Evolutionary conservation across 768 basidiomycete genomes (phyloP).

Genomic region (Cyclocybe cylindracea): DNA sequence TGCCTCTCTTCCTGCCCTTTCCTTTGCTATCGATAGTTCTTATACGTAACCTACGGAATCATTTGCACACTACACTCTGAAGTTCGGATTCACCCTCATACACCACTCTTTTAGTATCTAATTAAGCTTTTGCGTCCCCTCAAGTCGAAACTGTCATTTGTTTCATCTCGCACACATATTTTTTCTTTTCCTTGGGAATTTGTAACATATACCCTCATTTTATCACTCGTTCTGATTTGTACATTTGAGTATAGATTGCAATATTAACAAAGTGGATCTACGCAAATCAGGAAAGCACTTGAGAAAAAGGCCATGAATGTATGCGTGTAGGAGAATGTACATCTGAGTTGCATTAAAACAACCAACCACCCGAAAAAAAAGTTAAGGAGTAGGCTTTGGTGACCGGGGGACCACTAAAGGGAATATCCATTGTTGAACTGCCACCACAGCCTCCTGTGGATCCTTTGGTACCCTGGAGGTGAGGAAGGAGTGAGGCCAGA

Average conservation of each 20-base stretch:
- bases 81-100: background rate
- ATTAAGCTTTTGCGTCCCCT: background rate
- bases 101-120: constrained; percentile 2
- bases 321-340: background rate
- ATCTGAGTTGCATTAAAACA: background rate
- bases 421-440: constrained; percentile 83
- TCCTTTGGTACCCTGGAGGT: constrained; percentile 66
- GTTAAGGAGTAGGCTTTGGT: constrained; percentile 10
- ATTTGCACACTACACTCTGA: background rate
- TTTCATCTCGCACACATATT: constrained; percentile 13
- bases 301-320: constrained; percentile 11
- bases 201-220: constrained; percentile 28
- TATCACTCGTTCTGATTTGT: constrained; percentile 23
- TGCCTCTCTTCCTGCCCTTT: background rate
- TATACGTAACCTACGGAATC: constrained; percentile 12
- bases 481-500: constrained; percentile 8
- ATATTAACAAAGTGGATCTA: constrained; percentile 28
- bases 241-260: constrained; percentile 31
- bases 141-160: background rate
- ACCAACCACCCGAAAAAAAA: no score
- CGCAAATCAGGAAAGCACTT: constrained; percentile 13
- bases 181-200: constrained; percentile 10
- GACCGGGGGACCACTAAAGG: constrained; percentile 14
- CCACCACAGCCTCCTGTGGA: constrained; percentile 62
- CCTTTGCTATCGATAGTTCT: constrained; percentile 8